Evolutionary conservation across 768 basidiomycete genomes (phyloP), one percentile per base, ranked within the genome.

Genomic region (Hypholoma sublateritium): DNA sequence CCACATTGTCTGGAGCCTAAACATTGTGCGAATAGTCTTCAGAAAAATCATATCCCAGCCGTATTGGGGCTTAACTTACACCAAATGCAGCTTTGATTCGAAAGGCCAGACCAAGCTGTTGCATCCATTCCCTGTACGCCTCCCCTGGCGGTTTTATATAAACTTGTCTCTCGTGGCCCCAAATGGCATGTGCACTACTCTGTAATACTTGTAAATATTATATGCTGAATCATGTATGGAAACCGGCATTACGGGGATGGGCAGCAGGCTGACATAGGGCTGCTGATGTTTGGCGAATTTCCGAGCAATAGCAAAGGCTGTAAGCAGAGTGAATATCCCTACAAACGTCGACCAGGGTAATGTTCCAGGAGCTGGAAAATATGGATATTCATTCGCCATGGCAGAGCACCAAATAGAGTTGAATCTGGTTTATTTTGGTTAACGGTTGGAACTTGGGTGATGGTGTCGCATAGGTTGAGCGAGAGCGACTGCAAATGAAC

Each of bases 91-190:
- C 54, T 19, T 47, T 55, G 21, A 55, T 55, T 36, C 45, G 44
- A 32, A 55, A 46, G n/a, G 36, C 25, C 21, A 45, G 45, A 7
- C 43, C 22, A 13, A 36, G 45, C 13, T 28, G 19, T 6, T 36
- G n/a, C 2, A 55, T 46, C 54, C 54, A 55, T n/a, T 37, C 46
- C 3, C 43, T 47, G 37, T 55, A 55, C 2, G 54, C 54, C 17
- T 25, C 14, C 8, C 54, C 54, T 24, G 45, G 43, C 2, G 9
- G 34, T 4, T 45, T 25, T 14, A 46, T 35, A 46, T 45, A 55
- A 16, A 55, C 44, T 8, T 46, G 34, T 46, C 47, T 55, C 19
- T 55, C 44, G 14, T 55, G 54, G 12, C 54, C 54, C 54, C 54
- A 55, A n/a, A 55, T 48, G 9, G 28, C 14, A 47, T 43, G 46